Evolutionary conservation across 192 early-diverging fungal genomes (phyloP).

Genomic region (Coemansia sp.): DNA sequence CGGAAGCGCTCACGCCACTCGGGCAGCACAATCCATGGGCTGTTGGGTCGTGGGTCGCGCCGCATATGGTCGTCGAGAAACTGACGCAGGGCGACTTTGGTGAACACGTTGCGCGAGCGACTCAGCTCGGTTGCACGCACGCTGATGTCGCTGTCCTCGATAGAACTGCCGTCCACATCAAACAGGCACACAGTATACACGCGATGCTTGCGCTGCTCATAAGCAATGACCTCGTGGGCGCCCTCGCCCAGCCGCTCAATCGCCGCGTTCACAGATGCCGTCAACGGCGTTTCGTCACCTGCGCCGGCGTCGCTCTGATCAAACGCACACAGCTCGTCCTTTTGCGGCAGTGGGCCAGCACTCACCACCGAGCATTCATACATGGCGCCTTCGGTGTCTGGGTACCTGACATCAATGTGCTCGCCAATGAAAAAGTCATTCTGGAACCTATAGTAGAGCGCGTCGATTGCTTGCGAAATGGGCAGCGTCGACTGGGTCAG

Average conservation of each 20-base stretch:
- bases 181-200: constrained; percentile 40
- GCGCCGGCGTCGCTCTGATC: neutral
- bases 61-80: constrained; percentile 46
- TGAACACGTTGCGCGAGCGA: constrained; percentile 49
- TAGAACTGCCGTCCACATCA: constrained; percentile 35
- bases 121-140: constrained; percentile 41
- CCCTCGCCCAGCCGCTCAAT: constrained; percentile 32
- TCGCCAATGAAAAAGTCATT: constrained; percentile 45
- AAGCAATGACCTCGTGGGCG: constrained; percentile 17
- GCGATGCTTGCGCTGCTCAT: constrained; percentile 31
- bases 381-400: constrained; percentile 35
- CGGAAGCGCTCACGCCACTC: constrained; percentile 52
- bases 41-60: constrained; percentile 27
- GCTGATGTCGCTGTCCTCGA: constrained; percentile 47
- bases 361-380: constrained; percentile 48
- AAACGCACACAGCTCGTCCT: constrained; percentile 1
- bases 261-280: constrained; percentile 7
- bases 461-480: constrained; percentile 33
- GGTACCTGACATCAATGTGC: constrained; percentile 52
- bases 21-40: constrained; percentile 40
- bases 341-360: constrained; percentile 21
- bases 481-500: constrained; percentile 41
- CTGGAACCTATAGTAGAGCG: constrained; percentile 42
- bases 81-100: constrained; percentile 48
- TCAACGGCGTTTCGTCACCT: neutral